Percentiles rank a stretch among this genome's conserved stretches.
phyloP scores from a whole-genome alignment of 768 basidiomycete genomes.

The Auricularia cornea region DNA sequence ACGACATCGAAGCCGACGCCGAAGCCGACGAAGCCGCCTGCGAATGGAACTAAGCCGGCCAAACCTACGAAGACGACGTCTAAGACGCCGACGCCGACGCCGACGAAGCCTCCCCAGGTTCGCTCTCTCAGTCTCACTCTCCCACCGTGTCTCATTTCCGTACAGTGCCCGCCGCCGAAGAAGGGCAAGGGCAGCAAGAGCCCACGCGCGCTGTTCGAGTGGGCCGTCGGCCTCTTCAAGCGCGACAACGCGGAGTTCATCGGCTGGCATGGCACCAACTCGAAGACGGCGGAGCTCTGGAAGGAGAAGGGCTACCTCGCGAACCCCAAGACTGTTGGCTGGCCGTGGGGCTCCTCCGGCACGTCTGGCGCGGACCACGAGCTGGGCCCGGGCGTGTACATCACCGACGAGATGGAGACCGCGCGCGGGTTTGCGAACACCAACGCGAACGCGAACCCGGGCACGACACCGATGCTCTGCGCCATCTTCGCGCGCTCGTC shows the following conservation, averaged over 20 bases:
- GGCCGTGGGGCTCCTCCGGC: background rate
- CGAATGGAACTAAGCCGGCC: background rate
- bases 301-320: background rate
- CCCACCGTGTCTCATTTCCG: background rate
- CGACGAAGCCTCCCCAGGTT: background rate
- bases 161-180: background rate
- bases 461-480: background rate
- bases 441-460: background rate
- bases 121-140: background rate
- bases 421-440: background rate
- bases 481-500: background rate
- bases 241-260: background rate
- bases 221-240: background rate
- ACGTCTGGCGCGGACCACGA: background rate
- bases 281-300: background rate
- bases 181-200: background rate
- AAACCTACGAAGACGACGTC: background rate
- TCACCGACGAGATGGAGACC: background rate
- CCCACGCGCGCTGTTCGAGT: background rate
- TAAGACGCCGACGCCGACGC: background rate
- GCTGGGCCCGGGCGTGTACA: background rate
- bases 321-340: background rate
- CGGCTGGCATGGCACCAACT: background rate
- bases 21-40: background rate
- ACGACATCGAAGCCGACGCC: background rate